Conservation (phyloP, 1,139 yeast species). For the Candida tetrigidarum region DNA sequence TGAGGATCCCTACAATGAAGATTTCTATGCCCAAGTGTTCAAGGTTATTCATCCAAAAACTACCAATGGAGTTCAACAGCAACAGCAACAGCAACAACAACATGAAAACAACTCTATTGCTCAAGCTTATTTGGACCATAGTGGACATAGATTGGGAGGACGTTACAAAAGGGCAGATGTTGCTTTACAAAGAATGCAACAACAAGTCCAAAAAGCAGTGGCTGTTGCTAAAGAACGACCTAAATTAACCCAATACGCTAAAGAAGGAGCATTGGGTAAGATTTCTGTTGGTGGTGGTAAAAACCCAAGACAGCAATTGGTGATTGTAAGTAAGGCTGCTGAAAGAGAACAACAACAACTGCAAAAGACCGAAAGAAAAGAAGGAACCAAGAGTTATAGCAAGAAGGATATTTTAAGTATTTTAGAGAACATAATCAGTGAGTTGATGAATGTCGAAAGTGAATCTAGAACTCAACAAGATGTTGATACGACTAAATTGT, state of each 20-base stretch:
- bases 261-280: slow-evolving; percentile 92
- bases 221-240: slow-evolving; percentile 93
- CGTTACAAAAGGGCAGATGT: slow-evolving; percentile 90
- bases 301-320: slow-evolving; percentile 88
- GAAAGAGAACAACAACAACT: slow-evolving; percentile 47
- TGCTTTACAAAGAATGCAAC: slow-evolving; percentile 97
- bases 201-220: slow-evolving; percentile 96
- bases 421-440: slow-evolving; percentile 80
- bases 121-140: slow-evolving; percentile 91
- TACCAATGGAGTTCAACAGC: slow-evolving; percentile 45
- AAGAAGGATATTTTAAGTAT: slow-evolving; percentile 53
- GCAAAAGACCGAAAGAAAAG: slow-evolving; percentile 25
- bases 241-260: slow-evolving; percentile 68
- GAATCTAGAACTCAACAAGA: slow-evolving; percentile 69
- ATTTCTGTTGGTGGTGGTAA: slow-evolving; percentile 82
- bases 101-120: slow-evolving; percentile 67
- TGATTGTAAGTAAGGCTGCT: slow-evolving; percentile 61
- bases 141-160: slow-evolving; percentile 91
- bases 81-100: slow-evolving; percentile 23
- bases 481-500: slow-evolving; percentile 61
- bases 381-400: slow-evolving; percentile 36
- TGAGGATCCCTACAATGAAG: slow-evolving; percentile 97
- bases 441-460: slow-evolving; percentile 81
- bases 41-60: slow-evolving; percentile 75
- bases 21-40: slow-evolving; percentile 93